phyloP scores from a whole-genome alignment of 257 asterid genomes.

The Gentiana dahurica region DNA sequence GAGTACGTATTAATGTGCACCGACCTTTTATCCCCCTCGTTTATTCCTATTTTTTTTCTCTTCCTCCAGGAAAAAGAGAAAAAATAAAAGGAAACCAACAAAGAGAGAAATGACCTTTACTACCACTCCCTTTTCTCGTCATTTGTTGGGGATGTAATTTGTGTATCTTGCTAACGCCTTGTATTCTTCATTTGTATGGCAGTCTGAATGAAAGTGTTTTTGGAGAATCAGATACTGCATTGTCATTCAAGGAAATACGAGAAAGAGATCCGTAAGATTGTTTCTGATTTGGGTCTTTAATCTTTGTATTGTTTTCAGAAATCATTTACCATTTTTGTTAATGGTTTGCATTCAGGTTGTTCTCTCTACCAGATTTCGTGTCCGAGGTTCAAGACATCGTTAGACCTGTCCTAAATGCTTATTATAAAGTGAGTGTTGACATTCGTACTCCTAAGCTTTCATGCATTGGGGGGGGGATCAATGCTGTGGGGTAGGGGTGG shows the following conservation, averaged over 20 bases:
- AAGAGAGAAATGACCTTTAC: too few species aligned
- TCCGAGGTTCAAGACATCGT: slow-evolving; percentile 92
- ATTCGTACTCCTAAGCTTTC: slow-evolving; percentile 4
- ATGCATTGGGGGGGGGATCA: neutral
- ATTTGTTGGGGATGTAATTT: too few species aligned
- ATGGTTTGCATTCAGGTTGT: slow-evolving; percentile 35
- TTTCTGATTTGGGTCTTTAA: neutral
- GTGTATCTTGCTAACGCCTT: neutral
- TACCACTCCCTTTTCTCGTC: too few species aligned
- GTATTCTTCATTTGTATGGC: slow-evolving; percentile 18
- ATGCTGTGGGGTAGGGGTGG: too few species aligned
- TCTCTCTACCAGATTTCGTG: slow-evolving; percentile 91
- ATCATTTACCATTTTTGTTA: neutral
- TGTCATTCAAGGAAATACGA: slow-evolving; percentile 92
- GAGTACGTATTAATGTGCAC: slow-evolving; percentile 36
- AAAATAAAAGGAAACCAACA: too few species aligned
- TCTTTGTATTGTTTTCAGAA: slow-evolving; percentile 4
- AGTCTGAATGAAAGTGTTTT: slow-evolving; percentile 84
- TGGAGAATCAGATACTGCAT: slow-evolving; percentile 91
- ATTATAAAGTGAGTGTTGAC: slow-evolving; percentile 56
- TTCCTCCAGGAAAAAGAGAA: neutral
- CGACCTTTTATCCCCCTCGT: slow-evolving; percentile 3
- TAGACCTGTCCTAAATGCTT: slow-evolving; percentile 82
- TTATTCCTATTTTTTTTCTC: too few species aligned
- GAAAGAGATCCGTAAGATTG: slow-evolving; percentile 79